Evolutionary conservation across 768 basidiomycete genomes (phyloP).

Genomic region (Boletus speciosus): DNA sequence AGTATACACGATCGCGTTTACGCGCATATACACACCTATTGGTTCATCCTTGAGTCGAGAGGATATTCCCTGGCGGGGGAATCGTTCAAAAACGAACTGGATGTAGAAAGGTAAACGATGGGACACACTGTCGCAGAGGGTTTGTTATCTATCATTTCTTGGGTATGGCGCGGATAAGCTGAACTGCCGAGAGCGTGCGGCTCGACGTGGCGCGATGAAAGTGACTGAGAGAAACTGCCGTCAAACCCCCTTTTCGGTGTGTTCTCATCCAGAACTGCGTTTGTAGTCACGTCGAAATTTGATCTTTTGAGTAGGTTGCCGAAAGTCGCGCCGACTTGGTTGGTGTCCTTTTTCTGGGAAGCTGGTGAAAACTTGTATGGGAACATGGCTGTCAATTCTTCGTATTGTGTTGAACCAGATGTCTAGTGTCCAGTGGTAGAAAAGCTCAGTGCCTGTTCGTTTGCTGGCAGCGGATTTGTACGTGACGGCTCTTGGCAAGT

Average conservation of each 20-base stretch:
- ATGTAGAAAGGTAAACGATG: not conserved
- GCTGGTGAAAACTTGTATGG: conserved; percentile 19
- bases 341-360: conserved; percentile 9
- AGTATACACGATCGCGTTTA: not conserved
- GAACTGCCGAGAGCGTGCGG: conserved; percentile 7
- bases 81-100: not conserved
- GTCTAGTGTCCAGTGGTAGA: not conserved
- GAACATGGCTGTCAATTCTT: conserved; percentile 7
- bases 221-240: conserved; percentile 2
- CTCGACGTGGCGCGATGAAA: conserved; percentile 13
- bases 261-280: conserved; percentile 7
- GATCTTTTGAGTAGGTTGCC: conserved; percentile 7
- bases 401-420: not conserved
- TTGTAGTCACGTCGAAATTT: conserved; percentile 3
- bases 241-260: conserved; percentile 5
- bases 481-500: not conserved
- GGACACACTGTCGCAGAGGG: conserved; percentile 7
- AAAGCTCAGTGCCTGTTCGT: not conserved
- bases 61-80: conserved; percentile 6
- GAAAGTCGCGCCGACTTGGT: conserved; percentile 2
- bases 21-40: conserved; percentile 26
- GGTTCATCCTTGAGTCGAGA: conserved; percentile 8
- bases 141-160: conserved; percentile 7
- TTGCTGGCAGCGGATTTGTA: not conserved
- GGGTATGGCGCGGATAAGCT: not conserved